Evolutionary conservation across 306 rosid genomes (phyloP).

Genomic region (Acacia acuminata): DNA sequence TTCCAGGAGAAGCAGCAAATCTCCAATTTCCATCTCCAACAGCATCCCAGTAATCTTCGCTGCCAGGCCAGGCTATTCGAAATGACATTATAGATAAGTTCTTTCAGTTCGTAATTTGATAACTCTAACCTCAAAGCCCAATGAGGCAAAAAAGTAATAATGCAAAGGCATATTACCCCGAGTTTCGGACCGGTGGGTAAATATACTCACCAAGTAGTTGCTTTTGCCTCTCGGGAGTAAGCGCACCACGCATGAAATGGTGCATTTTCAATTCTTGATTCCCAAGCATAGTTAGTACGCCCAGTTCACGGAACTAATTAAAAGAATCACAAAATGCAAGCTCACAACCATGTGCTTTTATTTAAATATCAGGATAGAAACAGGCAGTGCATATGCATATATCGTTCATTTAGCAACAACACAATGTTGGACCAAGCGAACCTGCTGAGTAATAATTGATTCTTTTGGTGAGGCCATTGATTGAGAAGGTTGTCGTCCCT

Average conservation of each 20-base stretch:
- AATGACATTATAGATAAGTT: conserved; percentile 5
- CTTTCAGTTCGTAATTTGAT: background rate
- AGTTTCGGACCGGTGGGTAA: conserved; percentile 60
- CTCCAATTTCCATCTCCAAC: conserved; percentile 87
- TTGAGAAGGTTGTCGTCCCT: conserved; percentile 51
- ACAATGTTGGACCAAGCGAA: conserved; percentile 27
- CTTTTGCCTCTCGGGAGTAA: conserved; percentile 76
- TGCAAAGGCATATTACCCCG: conserved; percentile 44
- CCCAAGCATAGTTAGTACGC: conserved; percentile 51
- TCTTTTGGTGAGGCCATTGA: conserved; percentile 47
- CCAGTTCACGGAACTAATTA: conserved; percentile 30
- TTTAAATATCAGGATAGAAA: too few relatives aligned
- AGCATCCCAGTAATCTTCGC: conserved; percentile 95
- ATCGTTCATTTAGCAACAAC: conserved; percentile 16
- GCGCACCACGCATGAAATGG: conserved; percentile 73
- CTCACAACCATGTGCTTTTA: background rate
- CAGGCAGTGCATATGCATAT: conserved; percentile 20
- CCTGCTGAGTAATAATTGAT: conserved; percentile 62
- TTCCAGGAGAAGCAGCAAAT: conserved; percentile 73
- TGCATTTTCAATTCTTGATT: conserved; percentile 60
- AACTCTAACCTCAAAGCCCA: conserved; percentile 7
- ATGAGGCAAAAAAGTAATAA: background rate
- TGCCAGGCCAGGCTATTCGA: conserved; percentile 68
- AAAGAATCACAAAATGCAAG: conserved; percentile 24
- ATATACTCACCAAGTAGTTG: conserved; percentile 80